These are phyloP conservation scores for Coemansia sp. DNA, from an alignment of 192 early-diverging fungal genomes.

Conservation along the genomic window DNA sequence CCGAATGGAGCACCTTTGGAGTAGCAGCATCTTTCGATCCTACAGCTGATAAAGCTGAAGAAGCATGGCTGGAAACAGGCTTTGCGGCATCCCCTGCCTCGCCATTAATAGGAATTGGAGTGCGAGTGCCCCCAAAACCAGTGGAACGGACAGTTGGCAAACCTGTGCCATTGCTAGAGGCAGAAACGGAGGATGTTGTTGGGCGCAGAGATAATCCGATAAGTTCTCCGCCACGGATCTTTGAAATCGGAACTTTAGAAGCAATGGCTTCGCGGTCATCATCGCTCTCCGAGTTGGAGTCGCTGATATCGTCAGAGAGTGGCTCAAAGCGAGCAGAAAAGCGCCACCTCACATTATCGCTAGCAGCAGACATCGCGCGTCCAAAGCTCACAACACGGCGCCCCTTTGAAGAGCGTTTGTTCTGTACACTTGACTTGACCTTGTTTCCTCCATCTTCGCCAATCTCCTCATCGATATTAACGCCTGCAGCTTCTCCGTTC, in stretches of 20 bases:
- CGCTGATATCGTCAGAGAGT: conserved; percentile 13
- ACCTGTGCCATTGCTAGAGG: not conserved
- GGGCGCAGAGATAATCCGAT: conserved; percentile 45
- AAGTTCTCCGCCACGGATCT: conserved; percentile 52
- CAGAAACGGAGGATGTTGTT: conserved; percentile 15
- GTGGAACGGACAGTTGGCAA: conserved; percentile 30
- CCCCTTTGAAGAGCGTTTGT: not conserved
- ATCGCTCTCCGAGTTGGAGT: conserved; percentile 39
- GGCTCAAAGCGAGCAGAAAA: conserved; percentile 50
- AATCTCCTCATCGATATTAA: conserved; percentile 20
- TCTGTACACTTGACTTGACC: not conserved
- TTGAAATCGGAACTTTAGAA: conserved; percentile 40
- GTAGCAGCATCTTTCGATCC: not conserved
- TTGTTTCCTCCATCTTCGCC: conserved; percentile 2
- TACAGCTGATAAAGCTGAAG: not conserved
- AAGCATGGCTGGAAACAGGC: not conserved
- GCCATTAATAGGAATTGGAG: conserved; percentile 32
- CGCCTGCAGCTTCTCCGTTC: conserved; percentile 20
- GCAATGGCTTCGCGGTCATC: conserved; percentile 48
- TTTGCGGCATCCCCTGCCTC: conserved; percentile 18
- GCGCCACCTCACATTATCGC: conserved; percentile 31
- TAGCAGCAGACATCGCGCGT: conserved; percentile 18
- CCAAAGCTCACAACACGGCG: conserved; percentile 7
- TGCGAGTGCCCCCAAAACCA: conserved; percentile 49
- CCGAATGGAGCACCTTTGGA: not conserved